Conservation (phyloP, 306 rosid genomes). For the Pachyrhizus erosus region DNA sequence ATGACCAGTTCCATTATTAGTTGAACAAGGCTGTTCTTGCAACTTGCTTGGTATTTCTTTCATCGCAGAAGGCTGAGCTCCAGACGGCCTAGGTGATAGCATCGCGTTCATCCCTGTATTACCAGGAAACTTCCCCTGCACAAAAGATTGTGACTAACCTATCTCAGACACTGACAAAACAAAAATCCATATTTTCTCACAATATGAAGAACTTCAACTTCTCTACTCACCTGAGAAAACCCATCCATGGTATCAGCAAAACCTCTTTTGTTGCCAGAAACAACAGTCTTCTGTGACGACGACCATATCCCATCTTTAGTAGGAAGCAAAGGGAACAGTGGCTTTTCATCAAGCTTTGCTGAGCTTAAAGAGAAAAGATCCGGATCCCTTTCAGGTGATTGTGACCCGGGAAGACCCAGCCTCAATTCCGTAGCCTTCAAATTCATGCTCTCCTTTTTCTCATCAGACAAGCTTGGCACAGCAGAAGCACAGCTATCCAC, state of each 20-base stretch:
- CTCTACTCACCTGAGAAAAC: constrained; percentile 67
- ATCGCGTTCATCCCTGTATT: constrained; percentile 59
- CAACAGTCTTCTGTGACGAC: constrained; percentile 62
- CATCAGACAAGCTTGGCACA: constrained; percentile 66
- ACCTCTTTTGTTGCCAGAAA: constrained; percentile 88
- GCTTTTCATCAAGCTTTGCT: constrained; percentile 76
- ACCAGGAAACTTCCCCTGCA: constrained; percentile 75
- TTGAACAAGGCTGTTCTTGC: constrained; percentile 71
- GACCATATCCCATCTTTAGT: constrained; percentile 73
- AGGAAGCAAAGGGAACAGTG: constrained; percentile 84
- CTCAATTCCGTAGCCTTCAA: constrained; percentile 90
- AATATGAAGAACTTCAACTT: constrained; percentile 28
- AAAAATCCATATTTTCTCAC: constrained; percentile 51
- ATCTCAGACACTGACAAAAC: constrained; percentile 40
- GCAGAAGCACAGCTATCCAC: constrained; percentile 81
- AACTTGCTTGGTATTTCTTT: constrained; percentile 68
- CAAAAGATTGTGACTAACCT: constrained; percentile 48
- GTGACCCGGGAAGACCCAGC: constrained; percentile 96
- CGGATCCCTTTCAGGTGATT: constrained; percentile 72
- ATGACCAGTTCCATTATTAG: constrained; percentile 57
- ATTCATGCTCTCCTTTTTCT: constrained; percentile 70
- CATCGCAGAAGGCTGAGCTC: constrained; percentile 53
- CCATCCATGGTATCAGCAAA: constrained; percentile 85
- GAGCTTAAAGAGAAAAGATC: constrained; percentile 54
- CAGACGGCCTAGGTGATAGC: constrained; percentile 76